phyloP scores from a whole-genome alignment of 2,329 filamentous ascomycete species.

The Colletotrichum caudatum region DNA sequence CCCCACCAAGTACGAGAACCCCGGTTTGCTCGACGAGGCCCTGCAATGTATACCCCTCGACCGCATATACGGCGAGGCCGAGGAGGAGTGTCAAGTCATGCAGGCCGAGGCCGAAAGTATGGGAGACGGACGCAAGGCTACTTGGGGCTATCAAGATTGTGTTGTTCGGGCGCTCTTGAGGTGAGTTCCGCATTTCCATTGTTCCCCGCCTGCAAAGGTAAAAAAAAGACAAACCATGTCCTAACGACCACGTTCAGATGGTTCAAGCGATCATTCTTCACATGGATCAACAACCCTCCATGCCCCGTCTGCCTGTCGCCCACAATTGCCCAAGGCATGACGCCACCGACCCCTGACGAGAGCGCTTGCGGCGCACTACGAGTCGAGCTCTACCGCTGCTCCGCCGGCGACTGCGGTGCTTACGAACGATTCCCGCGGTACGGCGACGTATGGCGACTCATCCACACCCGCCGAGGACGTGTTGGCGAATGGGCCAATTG shows the following conservation, averaged over 20 bases:
- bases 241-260: constrained; percentile 67
- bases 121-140: constrained; percentile 80
- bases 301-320: constrained; percentile 86
- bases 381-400: constrained; percentile 93
- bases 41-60: constrained; percentile 88
- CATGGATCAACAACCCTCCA: constrained; percentile 95
- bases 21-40: constrained; percentile 92
- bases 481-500: constrained; percentile 98
- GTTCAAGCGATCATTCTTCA: constrained; percentile 96
- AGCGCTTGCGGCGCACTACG: constrained; percentile 86
- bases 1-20: constrained; percentile 95
- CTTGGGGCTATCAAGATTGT: constrained; percentile 98
- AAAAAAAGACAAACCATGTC: not conserved
- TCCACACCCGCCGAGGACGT: constrained; percentile 87
- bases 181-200: constrained; percentile 47
- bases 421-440: constrained; percentile 94
- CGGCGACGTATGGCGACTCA: constrained; percentile 91
- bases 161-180: constrained; percentile 88
- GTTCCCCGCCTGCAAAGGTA: not conserved
- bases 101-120: constrained; percentile 90
- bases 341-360: constrained; percentile 88
- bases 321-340: constrained; percentile 85
- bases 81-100: constrained; percentile 91
- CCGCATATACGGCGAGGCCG: constrained; percentile 91
- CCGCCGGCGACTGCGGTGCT: constrained; percentile 77